A percentile compares a stretch with the other conserved stretches of the same genome.
Conservation (phyloP, 306 rosid species). For the Rosa multiflora region DNA sequence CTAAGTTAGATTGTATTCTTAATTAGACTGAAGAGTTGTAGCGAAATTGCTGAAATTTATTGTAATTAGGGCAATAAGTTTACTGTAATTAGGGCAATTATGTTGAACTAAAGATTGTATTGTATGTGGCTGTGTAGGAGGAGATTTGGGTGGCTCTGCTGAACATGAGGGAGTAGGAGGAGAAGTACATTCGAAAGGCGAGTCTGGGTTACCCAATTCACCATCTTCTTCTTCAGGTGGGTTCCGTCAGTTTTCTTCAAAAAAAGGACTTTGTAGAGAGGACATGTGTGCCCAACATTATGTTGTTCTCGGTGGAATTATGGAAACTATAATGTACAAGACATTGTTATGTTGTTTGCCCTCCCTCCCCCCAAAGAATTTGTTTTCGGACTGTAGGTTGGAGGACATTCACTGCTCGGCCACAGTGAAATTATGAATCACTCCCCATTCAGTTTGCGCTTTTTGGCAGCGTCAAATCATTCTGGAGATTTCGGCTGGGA, state of each 20-base stretch:
- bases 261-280: conserved; percentile 86
- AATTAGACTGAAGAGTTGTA: neutral
- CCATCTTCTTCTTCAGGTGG: conserved; percentile 99
- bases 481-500: conserved; percentile 74
- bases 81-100: no score
- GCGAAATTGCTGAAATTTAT: neutral
- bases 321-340: conserved; percentile 72
- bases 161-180: conserved; percentile 74
- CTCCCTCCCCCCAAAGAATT: conserved; percentile 49
- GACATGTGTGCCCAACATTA: conserved; percentile 94
- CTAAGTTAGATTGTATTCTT: neutral
- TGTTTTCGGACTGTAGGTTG: conserved; percentile 83
- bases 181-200: conserved; percentile 55
- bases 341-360: conserved; percentile 79
- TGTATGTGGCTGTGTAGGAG: conserved; percentile 34
- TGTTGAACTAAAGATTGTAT: neutral
- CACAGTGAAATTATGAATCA: conserved; percentile 77
- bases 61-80: neutral
- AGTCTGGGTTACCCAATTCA: conserved; percentile 83
- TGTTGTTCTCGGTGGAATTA: conserved; percentile 74
- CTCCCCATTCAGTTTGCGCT: conserved; percentile 50
- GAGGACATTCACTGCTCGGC: conserved; percentile 71
- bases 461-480: conserved; percentile 66
- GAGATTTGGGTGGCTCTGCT: conserved; percentile 95
- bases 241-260: conserved; percentile 98